Base-by-base conservation (phyloP, 306 rosid species). In the Prosopis cineraria region DNA sequence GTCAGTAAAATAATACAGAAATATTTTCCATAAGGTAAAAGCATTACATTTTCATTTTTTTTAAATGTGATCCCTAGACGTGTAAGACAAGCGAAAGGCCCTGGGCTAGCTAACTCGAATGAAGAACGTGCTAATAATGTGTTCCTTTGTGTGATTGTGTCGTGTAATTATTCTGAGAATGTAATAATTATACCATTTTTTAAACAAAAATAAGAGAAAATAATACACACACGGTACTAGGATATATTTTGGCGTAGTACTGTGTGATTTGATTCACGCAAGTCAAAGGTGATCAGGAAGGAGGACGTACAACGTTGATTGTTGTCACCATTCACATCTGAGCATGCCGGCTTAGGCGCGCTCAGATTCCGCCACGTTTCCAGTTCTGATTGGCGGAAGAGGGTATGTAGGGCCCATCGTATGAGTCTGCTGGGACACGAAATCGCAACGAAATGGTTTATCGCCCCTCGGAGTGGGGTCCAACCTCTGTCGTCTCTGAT, bases 281-380 rank as follows among this genome's bases (percentile, higher is more conserved):
- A 55, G 64, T 56, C 64, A 56, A 20, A 56, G 34, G 63, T 22
- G 6, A 9, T 24, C 33, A 24, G 6, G 14, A 3, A 24, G 17
- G 30, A 24, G 24, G 30, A 10, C 64, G 64, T 25, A 58, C 64
- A 11, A 58, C 19, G 34, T 11, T 6, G 9, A 27, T 27, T 27
- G 12, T 58, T 27, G 65, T 58, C 37, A n/a, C n/a, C n/a, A n/a
- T n/a, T n/a, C n/a, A 58, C 65, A 5, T 58, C 37, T 10, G n/a
- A 1, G 20, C 36, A 13, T 25, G 36, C 36, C 36, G 7, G 0
- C 37, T 58, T 27, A 0, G 64, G 64, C 19, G 3, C 34, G 1
- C 56, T 13, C 36, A 6, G 58, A 31, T n/a, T 4, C 19, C 9
- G 12, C 77, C 82, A 72, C 82, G 80, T 80, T 56, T 59, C 75